Base-by-base conservation (phyloP, 352 stramenopile genomes). In the Globisporangium splendens region DNA sequence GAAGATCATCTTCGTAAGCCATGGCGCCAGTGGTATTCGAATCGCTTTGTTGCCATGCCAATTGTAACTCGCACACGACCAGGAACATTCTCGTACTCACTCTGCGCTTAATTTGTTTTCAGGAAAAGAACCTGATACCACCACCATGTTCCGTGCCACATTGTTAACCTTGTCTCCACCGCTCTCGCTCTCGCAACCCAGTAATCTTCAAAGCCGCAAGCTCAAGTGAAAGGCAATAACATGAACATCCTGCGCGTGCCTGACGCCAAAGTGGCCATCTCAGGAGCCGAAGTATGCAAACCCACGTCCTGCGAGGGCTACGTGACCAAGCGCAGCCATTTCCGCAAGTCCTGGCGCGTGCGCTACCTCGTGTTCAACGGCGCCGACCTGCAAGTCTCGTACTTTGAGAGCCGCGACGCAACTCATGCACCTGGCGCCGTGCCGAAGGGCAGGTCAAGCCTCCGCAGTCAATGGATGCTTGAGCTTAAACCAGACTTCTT, bases 271-370 rank as follows among this genome's bases (percentile, higher is more conserved):
- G 39, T 56, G 33, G 54, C 66, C 14, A 65, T 50, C 31, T 51
- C 50, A 28, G 53, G 66, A 11, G 22, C 8, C 18, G 73, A 83
- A 15, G 74, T 77, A 35, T 68, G 75, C 48, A 77, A 75, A 44
- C 78, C 79, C 20, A 93, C 83, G 14, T 93, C 81, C 4, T 92
- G 83, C 52, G 85, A 93, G 60, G 85, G 85, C 50, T 95, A 95
- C 64, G 83, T 95, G 55, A 95, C 79, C 46, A 95, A 95, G 63
- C 79, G 85, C 51, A 83, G 83, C 0, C 83, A 92, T 62, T 88
- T 93, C 50, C 75, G 80, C 64, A 95, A 95, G 69, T 90, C 83
- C 24, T 95, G 83, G 85, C 78, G 78, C 44, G 73, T 91, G 42
- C 81, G 85, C 28, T 95, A 86, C 62, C 75, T 95, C 12, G 68